Evolutionary conservation across 805 yeast species (phyloP).

Genomic region (Saturnispora serradocipensis): DNA sequence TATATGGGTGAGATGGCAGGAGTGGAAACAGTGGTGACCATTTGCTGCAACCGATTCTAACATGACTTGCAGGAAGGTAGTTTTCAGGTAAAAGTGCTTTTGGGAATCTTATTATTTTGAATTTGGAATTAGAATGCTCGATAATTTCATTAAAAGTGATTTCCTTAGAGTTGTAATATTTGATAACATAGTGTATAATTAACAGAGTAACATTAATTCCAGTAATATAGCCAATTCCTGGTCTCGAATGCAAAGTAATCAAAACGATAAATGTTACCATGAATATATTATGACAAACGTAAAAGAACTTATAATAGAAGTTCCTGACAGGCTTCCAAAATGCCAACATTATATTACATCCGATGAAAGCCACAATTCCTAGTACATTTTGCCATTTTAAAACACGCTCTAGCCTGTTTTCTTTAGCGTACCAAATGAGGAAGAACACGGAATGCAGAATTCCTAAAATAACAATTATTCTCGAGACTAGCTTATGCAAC

Average conservation of each 20-base stretch:
- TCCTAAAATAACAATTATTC: slow-evolving; percentile 40
- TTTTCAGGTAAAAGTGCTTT: slow-evolving; percentile 16
- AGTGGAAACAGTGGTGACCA: slow-evolving; percentile 37
- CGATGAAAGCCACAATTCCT: slow-evolving; percentile 39
- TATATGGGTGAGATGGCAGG: slow-evolving; percentile 59
- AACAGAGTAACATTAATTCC: slow-evolving; percentile 25
- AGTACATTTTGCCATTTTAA: slow-evolving; percentile 35
- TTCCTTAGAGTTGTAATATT: slow-evolving; percentile 21
- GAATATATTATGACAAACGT: slow-evolving; percentile 45
- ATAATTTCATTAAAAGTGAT: slow-evolving; percentile 16
- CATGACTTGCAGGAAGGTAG: slow-evolving; percentile 46
- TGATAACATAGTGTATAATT: slow-evolving; percentile 29
- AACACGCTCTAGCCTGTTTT: slow-evolving; percentile 29
- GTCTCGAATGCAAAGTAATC: slow-evolving; percentile 59
- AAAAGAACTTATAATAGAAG: slow-evolving; percentile 43
- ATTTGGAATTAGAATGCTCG: slow-evolving; percentile 11
- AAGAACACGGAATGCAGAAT: slow-evolving; percentile 47
- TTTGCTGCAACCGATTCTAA: slow-evolving; percentile 37
- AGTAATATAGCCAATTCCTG: slow-evolving; percentile 41
- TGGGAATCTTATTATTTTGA: slow-evolving; percentile 11
- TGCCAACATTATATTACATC: slow-evolving; percentile 30
- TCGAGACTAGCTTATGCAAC: slow-evolving; percentile 65
- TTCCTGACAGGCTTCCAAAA: slow-evolving; percentile 41
- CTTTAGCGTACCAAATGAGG: slow-evolving; percentile 35
- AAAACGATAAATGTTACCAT: slow-evolving; percentile 37